Evolutionary conservation across 495 filamentous ascomycete genomes (phyloP).

Genomic region (Copromyces sp.): DNA sequence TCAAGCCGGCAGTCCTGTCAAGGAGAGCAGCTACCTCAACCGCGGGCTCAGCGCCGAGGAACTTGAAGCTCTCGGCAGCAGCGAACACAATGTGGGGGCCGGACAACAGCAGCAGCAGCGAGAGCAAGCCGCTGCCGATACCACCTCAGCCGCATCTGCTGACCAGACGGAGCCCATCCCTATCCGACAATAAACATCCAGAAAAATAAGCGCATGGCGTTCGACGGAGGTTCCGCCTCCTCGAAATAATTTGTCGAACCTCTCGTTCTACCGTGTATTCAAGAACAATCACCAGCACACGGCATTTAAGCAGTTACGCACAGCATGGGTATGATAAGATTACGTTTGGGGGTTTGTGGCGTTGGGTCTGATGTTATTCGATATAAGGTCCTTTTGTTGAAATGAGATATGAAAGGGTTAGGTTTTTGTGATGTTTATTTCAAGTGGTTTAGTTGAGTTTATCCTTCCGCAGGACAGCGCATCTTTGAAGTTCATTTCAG

Average conservation of each 20-base stretch:
- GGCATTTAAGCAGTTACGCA: background rate
- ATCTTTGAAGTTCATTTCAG: background rate
- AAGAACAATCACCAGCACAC: background rate
- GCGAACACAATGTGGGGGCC: constrained; percentile 1
- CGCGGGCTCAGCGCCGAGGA: constrained; percentile 68
- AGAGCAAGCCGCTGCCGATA: constrained; percentile 8
- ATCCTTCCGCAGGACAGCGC: background rate
- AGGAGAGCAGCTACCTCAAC: constrained; percentile 76
- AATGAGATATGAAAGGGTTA: background rate
- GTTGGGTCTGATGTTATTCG: background rate
- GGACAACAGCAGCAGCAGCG: constrained; percentile 6
- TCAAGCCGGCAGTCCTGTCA: constrained; percentile 67
- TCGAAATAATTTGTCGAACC: background rate
- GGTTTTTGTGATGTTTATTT: background rate
- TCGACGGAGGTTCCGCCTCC: background rate
- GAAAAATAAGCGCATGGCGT: background rate
- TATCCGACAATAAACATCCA: constrained; percentile 40
- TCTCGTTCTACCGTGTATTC: background rate
- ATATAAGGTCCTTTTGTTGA: background rate
- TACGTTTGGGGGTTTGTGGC: background rate
- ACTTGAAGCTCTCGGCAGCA: constrained; percentile 32
- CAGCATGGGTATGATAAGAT: background rate
- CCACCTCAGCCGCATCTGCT: constrained; percentile 2
- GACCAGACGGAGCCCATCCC: constrained; percentile 49
- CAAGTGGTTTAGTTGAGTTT: background rate